These are phyloP conservation scores for Lasiodiplodia sp. DNA, from an alignment of 2,329 filamentous ascomycete genomes.

Conservation along the genomic window DNA sequence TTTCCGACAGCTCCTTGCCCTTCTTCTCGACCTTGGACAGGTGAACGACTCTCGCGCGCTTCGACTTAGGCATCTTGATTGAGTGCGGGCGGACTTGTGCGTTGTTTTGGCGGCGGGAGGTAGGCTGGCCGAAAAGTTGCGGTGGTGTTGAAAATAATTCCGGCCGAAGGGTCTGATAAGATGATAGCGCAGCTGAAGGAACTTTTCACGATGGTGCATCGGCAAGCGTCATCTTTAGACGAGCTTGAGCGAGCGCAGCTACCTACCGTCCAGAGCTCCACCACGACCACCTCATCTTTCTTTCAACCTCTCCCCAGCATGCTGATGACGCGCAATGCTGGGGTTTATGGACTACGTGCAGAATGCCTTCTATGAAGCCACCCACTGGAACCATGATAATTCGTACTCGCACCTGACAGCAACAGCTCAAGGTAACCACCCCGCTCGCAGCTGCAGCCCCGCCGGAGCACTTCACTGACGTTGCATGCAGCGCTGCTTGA, in stretches of 20 bases:
- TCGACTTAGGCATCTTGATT: conserved; percentile 89
- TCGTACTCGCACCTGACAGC: conserved; percentile 87
- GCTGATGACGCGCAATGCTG: conserved; percentile 67
- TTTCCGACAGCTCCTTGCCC: conserved; percentile 86
- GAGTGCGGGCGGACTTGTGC: conserved; percentile 15
- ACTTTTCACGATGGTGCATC: conserved; percentile 28
- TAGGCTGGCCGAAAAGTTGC: not conserved
- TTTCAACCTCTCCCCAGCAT: conserved; percentile 17
- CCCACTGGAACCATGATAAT: conserved; percentile 90
- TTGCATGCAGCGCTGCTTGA: conserved; percentile 74
- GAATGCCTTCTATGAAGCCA: conserved; percentile 84
- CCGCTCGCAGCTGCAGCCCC: conserved; percentile 24
- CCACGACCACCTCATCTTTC: conserved; percentile 10
- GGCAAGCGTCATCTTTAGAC: conserved; percentile 27
- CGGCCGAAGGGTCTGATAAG: conserved; percentile 20
- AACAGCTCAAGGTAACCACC: conserved; percentile 73
- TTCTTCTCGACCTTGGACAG: conserved; percentile 93
- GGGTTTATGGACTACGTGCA: conserved; percentile 98
- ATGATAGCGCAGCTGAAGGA: conserved; percentile 25
- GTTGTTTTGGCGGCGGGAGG: conserved; percentile 19
- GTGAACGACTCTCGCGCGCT: conserved; percentile 87
- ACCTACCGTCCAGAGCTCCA: conserved; percentile 10
- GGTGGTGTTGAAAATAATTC: conserved; percentile 31
- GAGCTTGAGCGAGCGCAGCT: conserved; percentile 7
- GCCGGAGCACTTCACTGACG: conserved; percentile 2